Base-by-base conservation (phyloP, 2,329 filamentous ascomycete genomes). In the Huntiella bhutanensis region DNA sequence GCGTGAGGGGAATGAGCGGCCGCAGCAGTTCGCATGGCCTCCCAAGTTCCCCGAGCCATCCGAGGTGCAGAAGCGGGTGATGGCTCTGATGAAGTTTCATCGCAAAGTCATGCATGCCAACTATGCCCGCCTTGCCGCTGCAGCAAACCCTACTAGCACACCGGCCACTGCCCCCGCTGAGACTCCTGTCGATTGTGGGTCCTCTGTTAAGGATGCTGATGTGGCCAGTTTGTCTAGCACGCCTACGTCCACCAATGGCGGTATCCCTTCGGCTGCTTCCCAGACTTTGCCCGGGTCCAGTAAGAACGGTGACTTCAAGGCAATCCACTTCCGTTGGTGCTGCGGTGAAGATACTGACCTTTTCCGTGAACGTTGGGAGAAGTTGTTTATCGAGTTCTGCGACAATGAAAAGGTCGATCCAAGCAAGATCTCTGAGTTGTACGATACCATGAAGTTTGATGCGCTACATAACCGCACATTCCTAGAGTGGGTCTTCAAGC, bases 391-490 rank as follows among this genome's bases (percentile, higher is more conserved):
- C 41, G 91, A 98, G 58, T 98, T 98, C 56, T 91, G 82, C 53
- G 92, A 98, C 59, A 81, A 83, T 1, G 91, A 98, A 56, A 98
- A 98, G 66, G 86, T 96, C 13, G 91, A 98, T 60, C 92, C 92
- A 13, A 94, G 87, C 68, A 98, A 98, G 66, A 88, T 98, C 51
- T 95, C 86, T 4, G 91, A 98, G 64, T 72, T 98, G 2, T 98
- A 98, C 60, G 91, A 98, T 60, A 96, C 88, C 15, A 96, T 98
- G 91, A 98, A 98, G 62, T 98, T 96, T 53, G 91, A 98, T 60
- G 91, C 91, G 1, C 69, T 98, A 11, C 92, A 98, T 62, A 98
- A 98, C 58, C 78, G 91, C 2, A 84, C 86, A 52, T 98, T 98
- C 56, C 67, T 98, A 3, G 91, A 98, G 60, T 96, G 91, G 84